Percentiles rank a stretch among this genome's conserved stretches.
phyloP scores from a whole-genome alignment of 352 stramenopile genomes.

The Elongisporangium anandrum region DNA sequence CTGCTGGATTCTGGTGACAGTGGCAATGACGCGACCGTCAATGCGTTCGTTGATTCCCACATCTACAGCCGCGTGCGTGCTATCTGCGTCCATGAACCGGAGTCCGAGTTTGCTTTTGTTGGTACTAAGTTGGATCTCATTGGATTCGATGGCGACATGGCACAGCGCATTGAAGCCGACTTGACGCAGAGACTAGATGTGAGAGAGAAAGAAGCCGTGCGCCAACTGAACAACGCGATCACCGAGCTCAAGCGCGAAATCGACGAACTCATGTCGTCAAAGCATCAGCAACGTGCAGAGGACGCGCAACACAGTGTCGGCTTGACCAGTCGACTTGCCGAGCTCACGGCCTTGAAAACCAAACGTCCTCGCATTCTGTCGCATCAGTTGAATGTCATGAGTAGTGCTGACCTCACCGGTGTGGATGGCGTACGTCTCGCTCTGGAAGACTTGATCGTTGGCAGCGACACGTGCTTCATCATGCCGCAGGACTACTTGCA shows the following conservation, averaged over 20 bases:
- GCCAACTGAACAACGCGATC: not conserved
- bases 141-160: not conserved
- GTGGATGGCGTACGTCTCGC: not conserved
- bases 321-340: not conserved
- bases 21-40: not conserved
- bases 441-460: not conserved
- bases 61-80: not conserved
- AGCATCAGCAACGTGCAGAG: no score
- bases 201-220: not conserved
- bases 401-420: not conserved
- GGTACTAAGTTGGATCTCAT: not conserved
- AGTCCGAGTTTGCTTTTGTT: not conserved
- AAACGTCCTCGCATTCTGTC: not conserved
- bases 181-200: not conserved
- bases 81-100: not conserved
- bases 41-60: not conserved
- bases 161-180: not conserved
- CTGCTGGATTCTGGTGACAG: not conserved
- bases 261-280: no score
- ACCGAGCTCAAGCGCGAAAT: not conserved
- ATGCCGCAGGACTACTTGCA: not conserved
- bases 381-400: not conserved
- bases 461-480: not conserved
- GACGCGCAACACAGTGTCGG: no score
- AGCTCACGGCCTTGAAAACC: not conserved